Conservation (phyloP, 1,139 yeast genomes). For the Suzukiozyma palmioleophila region DNA sequence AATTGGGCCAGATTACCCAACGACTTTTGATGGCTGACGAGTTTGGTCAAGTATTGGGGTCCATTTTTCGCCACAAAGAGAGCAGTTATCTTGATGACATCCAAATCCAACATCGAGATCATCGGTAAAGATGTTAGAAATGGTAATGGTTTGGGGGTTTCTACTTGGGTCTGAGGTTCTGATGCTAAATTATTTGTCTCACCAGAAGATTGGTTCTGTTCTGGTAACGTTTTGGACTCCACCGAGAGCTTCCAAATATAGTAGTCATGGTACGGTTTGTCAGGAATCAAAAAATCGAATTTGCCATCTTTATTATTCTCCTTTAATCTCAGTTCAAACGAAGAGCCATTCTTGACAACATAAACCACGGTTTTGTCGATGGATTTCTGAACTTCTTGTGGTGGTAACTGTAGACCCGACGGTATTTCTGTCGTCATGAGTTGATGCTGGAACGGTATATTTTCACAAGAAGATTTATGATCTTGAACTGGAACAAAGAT, state of each 20-base stretch:
- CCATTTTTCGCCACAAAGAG: constrained; percentile 60
- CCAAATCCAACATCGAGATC: constrained; percentile 61
- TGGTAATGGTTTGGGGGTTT: constrained; percentile 20
- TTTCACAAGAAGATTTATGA: no score
- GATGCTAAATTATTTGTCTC: background rate
- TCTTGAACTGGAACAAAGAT: no score
- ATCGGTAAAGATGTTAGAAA: constrained; percentile 51
- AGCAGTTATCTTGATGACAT: constrained; percentile 70
- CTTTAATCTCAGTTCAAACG: constrained; percentile 59
- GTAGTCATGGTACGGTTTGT: constrained; percentile 53
- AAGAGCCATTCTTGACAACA: constrained; percentile 63
- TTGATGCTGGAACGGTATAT: no score
- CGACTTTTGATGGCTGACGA: constrained; percentile 33
- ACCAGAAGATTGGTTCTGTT: background rate
- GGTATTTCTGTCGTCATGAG: constrained; percentile 19
- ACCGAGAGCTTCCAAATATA: constrained; percentile 40
- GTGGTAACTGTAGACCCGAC: constrained; percentile 49
- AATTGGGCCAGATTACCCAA: constrained; percentile 50
- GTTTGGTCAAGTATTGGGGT: constrained; percentile 32
- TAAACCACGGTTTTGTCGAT: constrained; percentile 73
- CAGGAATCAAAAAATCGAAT: constrained; percentile 57
- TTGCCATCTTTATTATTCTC: constrained; percentile 46
- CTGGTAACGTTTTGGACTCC: constrained; percentile 1
- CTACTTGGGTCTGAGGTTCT: background rate
- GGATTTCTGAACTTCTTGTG: constrained; percentile 49